phyloP scores from a whole-genome alignment of 2,329 filamentous ascomycete species.

The Botryotinia convoluta region DNA sequence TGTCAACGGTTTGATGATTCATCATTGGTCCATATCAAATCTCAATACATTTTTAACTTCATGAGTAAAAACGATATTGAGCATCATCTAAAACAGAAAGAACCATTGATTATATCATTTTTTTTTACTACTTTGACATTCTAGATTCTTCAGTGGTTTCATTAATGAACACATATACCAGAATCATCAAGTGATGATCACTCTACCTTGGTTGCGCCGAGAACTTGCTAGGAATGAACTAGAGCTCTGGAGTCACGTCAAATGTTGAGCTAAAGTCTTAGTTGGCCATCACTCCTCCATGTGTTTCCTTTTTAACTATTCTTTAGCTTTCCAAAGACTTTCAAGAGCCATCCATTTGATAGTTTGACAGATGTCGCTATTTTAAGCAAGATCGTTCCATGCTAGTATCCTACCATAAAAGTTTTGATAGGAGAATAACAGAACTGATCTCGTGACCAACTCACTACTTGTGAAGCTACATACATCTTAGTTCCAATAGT shows the following conservation, averaged over 20 bases:
- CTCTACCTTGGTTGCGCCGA: background rate
- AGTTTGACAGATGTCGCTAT: background rate
- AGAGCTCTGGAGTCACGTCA: background rate
- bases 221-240: background rate
- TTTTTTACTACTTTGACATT: background rate
- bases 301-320: background rate
- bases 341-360: background rate
- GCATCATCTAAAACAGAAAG: background rate
- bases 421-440: background rate
- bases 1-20: background rate
- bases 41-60: background rate
- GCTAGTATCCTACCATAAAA: background rate
- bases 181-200: background rate
- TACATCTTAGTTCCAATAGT: too few species aligned
- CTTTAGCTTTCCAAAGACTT: background rate
- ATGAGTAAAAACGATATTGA: background rate
- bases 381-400: background rate
- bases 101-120: accelerated
- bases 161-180: background rate
- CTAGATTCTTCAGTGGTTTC: background rate
- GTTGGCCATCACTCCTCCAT: background rate
- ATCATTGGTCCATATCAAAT: background rate
- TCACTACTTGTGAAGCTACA: too few species aligned
- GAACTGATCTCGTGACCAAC: background rate
- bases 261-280: background rate